Evolutionary conservation across 1,139 yeast genomes (phyloP).

Genomic region (Magnusiomyces tetraspermus): DNA sequence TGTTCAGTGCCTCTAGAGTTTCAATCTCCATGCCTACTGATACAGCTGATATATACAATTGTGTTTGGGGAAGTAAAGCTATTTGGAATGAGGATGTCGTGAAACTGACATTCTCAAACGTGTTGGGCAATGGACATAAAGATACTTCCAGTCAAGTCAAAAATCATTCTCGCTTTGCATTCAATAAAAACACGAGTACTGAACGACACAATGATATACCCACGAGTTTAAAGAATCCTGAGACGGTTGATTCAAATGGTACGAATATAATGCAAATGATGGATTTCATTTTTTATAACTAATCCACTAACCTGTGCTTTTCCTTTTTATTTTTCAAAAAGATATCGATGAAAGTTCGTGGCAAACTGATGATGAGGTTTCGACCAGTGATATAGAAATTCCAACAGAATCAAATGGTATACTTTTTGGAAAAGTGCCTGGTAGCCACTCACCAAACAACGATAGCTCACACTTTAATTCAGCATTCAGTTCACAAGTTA

Average conservation of each 20-base stretch:
- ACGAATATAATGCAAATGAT: neutral
- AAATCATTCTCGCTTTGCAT: neutral
- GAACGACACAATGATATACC: too few species aligned
- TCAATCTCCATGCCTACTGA: slow-evolving; percentile 29
- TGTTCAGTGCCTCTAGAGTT: slow-evolving; percentile 27
- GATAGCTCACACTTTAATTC: neutral
- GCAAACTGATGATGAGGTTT: neutral
- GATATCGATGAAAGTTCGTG: slow-evolving; percentile 2
- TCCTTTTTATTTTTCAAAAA: neutral
- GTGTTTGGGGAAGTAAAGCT: slow-evolving; percentile 33
- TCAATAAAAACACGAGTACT: neutral
- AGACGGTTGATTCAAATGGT: neutral
- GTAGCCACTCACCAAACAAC: neutral
- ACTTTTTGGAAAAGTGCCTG: neutral
- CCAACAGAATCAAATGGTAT: neutral
- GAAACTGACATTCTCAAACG: too few species aligned
- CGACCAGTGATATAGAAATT: neutral
- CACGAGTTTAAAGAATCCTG: neutral
- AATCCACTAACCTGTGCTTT: too few species aligned
- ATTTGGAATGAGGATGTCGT: slow-evolving; percentile 26
- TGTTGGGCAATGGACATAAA: neutral
- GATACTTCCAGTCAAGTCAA: neutral
- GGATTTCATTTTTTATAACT: neutral
- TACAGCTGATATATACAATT: slow-evolving; percentile 29
- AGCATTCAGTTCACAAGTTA: too few species aligned